These are phyloP conservation scores for Naumovozyma baii DNA, from an alignment of 805 yeast genomes.

Conservation along the genomic window DNA sequence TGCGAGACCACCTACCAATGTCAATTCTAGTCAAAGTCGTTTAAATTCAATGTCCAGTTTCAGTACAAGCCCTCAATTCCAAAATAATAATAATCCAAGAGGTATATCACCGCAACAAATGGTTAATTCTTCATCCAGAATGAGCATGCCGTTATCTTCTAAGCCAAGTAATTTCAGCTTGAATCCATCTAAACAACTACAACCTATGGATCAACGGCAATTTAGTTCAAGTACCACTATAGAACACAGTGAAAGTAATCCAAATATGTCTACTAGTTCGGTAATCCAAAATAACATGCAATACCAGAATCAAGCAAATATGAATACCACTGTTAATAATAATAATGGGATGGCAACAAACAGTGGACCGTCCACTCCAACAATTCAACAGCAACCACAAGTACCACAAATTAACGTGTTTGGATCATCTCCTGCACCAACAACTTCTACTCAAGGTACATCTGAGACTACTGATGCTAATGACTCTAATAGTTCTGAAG, in stretches of 20 bases:
- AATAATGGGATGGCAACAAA: not conserved
- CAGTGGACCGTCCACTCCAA: not conserved
- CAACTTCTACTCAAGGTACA: slow-evolving; percentile 1
- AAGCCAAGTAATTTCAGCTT: slow-evolving; percentile 6
- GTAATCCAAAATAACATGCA: slow-evolving; percentile 13
- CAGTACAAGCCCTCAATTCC: slow-evolving; percentile 6
- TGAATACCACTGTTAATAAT: slow-evolving; percentile 2
- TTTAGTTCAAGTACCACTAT: slow-evolving; percentile 16
- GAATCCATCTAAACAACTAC: slow-evolving; percentile 5
- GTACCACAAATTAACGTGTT: slow-evolving; percentile 11
- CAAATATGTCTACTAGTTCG: slow-evolving; percentile 17
- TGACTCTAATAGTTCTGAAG: slow-evolving; percentile 3
- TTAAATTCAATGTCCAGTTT: slow-evolving; percentile 22
- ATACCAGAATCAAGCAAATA: not conserved
- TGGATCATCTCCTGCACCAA: slow-evolving; percentile 9
- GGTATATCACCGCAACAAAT: not conserved
- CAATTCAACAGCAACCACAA: slow-evolving; percentile 7
- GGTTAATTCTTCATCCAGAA: slow-evolving; percentile 4
- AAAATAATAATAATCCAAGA: slow-evolving; percentile 1
- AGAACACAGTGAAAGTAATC: slow-evolving; percentile 9
- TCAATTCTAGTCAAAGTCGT: slow-evolving; percentile 14
- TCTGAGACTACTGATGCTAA: slow-evolving; percentile 4
- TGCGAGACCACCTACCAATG: slow-evolving; percentile 11
- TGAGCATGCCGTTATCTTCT: slow-evolving; percentile 8
- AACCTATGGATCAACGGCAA: slow-evolving; percentile 15